phyloP scores from a whole-genome alignment of 2,329 filamentous ascomycete species.

The Ambrosiella cleistominuta region DNA sequence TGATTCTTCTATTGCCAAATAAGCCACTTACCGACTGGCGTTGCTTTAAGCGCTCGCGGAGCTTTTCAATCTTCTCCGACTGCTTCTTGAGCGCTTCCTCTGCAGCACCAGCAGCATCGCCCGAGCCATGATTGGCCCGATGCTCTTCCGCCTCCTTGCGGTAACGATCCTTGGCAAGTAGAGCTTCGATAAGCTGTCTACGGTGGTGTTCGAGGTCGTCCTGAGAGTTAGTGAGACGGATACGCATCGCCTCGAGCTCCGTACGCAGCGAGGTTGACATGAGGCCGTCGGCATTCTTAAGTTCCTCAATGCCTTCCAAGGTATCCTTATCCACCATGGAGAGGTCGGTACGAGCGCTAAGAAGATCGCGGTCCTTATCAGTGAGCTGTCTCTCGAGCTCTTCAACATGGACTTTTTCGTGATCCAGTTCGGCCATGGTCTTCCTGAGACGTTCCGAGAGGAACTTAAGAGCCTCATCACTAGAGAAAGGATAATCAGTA shows the following conservation, averaged over 20 bases:
- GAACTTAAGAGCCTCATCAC: slow-evolving; percentile 19
- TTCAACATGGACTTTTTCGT: slow-evolving; percentile 25
- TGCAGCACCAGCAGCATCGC: slow-evolving; percentile 19
- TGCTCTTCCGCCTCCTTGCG: slow-evolving; percentile 34
- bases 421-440: slow-evolving; percentile 29
- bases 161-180: slow-evolving; percentile 43
- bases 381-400: slow-evolving; percentile 31
- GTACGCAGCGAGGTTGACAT: slow-evolving; percentile 39
- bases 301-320: slow-evolving; percentile 35
- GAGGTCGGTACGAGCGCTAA: slow-evolving; percentile 35
- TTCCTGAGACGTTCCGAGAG: slow-evolving; percentile 24
- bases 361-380: slow-evolving; percentile 37
- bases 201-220: slow-evolving; percentile 39
- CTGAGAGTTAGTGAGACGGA: slow-evolving; percentile 30
- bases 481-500: slow-evolving; percentile 6
- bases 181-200: slow-evolving; percentile 40
- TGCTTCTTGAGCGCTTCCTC: slow-evolving; percentile 25
- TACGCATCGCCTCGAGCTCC: slow-evolving; percentile 38
- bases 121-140: slow-evolving; percentile 20
- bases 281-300: slow-evolving; percentile 41
- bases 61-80: slow-evolving; percentile 39
- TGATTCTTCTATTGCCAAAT: neutral
- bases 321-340: slow-evolving; percentile 37
- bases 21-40: slow-evolving; percentile 38
- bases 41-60: slow-evolving; percentile 35